Evolutionary conservation across 768 basidiomycete genomes (phyloP).

Genomic region (Tulasnella sp.): DNA sequence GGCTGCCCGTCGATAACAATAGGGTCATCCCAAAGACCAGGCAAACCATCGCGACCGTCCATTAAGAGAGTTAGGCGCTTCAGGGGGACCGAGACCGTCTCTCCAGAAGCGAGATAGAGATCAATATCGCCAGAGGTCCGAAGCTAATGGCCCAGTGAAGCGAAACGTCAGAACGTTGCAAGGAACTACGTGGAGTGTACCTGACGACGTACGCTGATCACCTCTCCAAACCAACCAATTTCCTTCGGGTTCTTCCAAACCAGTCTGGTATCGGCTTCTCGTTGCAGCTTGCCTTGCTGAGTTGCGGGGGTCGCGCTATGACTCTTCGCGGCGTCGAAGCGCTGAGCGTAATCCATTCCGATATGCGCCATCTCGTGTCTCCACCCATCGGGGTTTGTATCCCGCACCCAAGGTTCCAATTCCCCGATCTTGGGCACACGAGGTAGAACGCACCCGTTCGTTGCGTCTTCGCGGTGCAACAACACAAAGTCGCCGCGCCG

Average conservation of each 20-base stretch:
- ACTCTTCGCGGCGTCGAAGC: neutral
- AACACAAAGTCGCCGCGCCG: conserved; percentile 82
- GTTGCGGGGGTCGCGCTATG: neutral
- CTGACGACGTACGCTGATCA: conserved; percentile 55
- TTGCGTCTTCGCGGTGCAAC: conserved; percentile 62
- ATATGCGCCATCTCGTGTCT: conserved; percentile 28
- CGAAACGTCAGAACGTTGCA: conserved; percentile 21
- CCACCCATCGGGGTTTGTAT: conserved; percentile 38
- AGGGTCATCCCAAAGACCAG: conserved; percentile 5
- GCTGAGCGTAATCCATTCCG: conserved; percentile 17
- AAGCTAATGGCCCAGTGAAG: conserved; percentile 48
- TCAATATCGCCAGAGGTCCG: conserved; percentile 68
- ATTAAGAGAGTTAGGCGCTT: conserved; percentile 63
- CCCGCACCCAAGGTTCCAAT: conserved; percentile 72
- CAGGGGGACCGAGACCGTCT: conserved; percentile 52
- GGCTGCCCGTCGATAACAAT: neutral
- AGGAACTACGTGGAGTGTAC: conserved; percentile 1
- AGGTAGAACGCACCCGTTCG: conserved; percentile 67
- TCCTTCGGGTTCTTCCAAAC: conserved; percentile 34
- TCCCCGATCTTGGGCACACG: conserved; percentile 82
- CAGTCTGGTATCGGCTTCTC: conserved; percentile 15
- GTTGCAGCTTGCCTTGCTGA: neutral
- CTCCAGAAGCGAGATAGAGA: conserved; percentile 63
- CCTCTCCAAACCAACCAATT: conserved; percentile 83
- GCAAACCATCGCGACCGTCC: conserved; percentile 19